Percentiles rank a stretch among this genome's conserved stretches.
Evolutionary conservation across 768 basidiomycete species (phyloP).

Genomic region (Leccinellum rugosiceps): DNA sequence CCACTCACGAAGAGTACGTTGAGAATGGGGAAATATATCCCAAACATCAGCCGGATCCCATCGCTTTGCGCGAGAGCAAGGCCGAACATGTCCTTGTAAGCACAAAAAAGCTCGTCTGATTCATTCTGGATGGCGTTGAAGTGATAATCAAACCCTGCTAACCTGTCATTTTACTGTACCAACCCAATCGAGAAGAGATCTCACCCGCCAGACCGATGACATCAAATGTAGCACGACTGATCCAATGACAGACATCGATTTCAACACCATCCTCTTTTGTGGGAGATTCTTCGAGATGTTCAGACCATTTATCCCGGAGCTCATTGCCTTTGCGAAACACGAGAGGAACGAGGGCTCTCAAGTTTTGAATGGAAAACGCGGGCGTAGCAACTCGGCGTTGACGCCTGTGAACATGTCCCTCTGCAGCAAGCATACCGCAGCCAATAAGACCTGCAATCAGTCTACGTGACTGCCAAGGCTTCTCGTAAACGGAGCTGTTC

Average conservation of each 20-base stretch:
- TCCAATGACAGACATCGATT: slow-evolving; percentile 78
- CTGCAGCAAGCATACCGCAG: slow-evolving; percentile 76
- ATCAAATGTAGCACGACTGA: slow-evolving; percentile 84
- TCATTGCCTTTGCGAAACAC: slow-evolving; percentile 66
- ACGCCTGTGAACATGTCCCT: slow-evolving; percentile 74
- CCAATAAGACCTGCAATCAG: slow-evolving; percentile 79
- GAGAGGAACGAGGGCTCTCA: slow-evolving; percentile 67
- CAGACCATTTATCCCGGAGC: slow-evolving; percentile 59
- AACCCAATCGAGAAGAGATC: slow-evolving; percentile 11
- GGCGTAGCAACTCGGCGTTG: slow-evolving; percentile 76
- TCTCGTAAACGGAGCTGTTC: slow-evolving; percentile 71
- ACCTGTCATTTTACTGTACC: slow-evolving; percentile 1
- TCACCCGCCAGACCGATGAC: slow-evolving; percentile 86
- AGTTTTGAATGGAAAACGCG: slow-evolving; percentile 77
- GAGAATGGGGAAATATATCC: slow-evolving; percentile 58
- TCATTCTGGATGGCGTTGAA: slow-evolving; percentile 83
- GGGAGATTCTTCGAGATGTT: slow-evolving; percentile 37
- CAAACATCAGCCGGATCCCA: slow-evolving; percentile 43
- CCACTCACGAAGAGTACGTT: slow-evolving; percentile 54
- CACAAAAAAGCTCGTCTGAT: slow-evolving; percentile 71
- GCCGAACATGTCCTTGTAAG: slow-evolving; percentile 85
- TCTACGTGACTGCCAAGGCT: slow-evolving; percentile 76
- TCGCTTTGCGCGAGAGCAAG: slow-evolving; percentile 58
- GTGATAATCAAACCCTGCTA: slow-evolving; percentile 76
- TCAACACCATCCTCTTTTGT: slow-evolving; percentile 23